Percentiles rank a stretch among this genome's conserved stretches.
phyloP scores from a whole-genome alignment of 1,284 basidiomycete species.

The Ganoderma meredithae region DNA sequence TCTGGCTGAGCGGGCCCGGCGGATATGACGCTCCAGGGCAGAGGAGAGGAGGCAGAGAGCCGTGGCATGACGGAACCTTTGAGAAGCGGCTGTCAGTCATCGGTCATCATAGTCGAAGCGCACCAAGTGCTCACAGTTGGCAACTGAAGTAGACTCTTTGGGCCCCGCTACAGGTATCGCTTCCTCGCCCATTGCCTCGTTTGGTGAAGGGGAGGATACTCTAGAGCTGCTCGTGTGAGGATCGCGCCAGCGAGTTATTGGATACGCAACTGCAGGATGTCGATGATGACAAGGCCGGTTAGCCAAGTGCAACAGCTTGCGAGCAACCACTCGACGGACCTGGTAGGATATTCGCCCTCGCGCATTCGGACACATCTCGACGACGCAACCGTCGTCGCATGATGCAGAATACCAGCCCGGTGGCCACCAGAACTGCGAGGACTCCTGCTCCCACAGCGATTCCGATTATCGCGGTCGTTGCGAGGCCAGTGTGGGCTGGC shows the following conservation, averaged over 20 bases:
- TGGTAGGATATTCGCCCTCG: background rate
- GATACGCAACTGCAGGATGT: background rate
- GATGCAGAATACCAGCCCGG: background rate
- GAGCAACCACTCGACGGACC: background rate
- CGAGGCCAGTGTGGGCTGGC: background rate
- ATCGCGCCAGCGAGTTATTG: too few relatives aligned
- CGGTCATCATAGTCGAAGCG: too few relatives aligned
- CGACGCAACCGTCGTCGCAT: background rate
- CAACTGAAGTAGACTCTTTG: background rate
- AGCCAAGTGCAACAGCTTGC: background rate
- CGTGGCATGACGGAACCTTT: background rate
- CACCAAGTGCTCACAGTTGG: background rate
- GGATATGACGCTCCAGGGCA: background rate
- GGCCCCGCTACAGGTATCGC: background rate
- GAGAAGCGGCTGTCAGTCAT: background rate
- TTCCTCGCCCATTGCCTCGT: background rate
- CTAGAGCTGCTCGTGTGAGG: too few relatives aligned
- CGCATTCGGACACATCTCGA: background rate
- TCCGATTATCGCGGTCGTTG: background rate
- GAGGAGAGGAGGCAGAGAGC: background rate
- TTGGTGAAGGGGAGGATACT: too few relatives aligned
- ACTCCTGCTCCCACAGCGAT: background rate
- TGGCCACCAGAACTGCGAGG: background rate
- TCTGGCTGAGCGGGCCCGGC: background rate
- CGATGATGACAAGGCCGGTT: background rate